Evolutionary conservation across 2,329 filamentous ascomycete species (phyloP).

Genomic region (Fusarium tuaranense): DNA sequence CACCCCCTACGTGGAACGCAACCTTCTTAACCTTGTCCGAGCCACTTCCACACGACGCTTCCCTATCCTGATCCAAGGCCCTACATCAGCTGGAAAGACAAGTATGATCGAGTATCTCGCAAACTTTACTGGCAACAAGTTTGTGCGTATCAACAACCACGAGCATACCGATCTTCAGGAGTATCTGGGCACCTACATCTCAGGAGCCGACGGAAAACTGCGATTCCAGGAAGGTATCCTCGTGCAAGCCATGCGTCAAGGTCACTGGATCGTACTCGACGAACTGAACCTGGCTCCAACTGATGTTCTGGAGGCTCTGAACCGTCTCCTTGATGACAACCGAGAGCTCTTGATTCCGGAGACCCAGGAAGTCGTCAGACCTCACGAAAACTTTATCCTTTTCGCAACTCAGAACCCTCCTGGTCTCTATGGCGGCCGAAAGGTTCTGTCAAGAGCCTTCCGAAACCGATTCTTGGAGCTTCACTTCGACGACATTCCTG

Average conservation of each 20-base stretch:
- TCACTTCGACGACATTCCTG: slow-evolving; percentile 97
- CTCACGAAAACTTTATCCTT: slow-evolving; percentile 95
- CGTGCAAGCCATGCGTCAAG: slow-evolving; percentile 90
- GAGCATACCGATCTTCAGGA: slow-evolving; percentile 99
- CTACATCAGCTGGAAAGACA: slow-evolving; percentile 97
- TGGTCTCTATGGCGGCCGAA: slow-evolving; percentile 93
- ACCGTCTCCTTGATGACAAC: slow-evolving; percentile 95
- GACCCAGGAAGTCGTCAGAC: slow-evolving; percentile 92
- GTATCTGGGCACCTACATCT: slow-evolving; percentile 95
- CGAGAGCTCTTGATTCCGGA: slow-evolving; percentile 95
- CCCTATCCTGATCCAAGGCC: slow-evolving; percentile 94
- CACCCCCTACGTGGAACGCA: slow-evolving; percentile 93
- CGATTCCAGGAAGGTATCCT: slow-evolving; percentile 93
- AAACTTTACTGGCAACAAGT: slow-evolving; percentile 96
- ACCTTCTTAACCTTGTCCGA: slow-evolving; percentile 92
- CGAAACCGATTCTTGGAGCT: slow-evolving; percentile 96
- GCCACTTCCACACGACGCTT: slow-evolving; percentile 93
- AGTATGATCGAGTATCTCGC: slow-evolving; percentile 99
- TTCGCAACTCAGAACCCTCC: slow-evolving; percentile 98
- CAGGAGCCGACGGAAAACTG: slow-evolving; percentile 84
- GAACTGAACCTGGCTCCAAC: slow-evolving; percentile 97
- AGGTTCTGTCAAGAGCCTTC: slow-evolving; percentile 92
- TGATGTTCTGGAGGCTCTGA: slow-evolving; percentile 95
- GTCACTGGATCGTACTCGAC: slow-evolving; percentile 98
- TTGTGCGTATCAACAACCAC: slow-evolving; percentile 99